phyloP scores from a whole-genome alignment of 805 yeast genomes.

The Hanseniaspora occidentalis region DNA sequence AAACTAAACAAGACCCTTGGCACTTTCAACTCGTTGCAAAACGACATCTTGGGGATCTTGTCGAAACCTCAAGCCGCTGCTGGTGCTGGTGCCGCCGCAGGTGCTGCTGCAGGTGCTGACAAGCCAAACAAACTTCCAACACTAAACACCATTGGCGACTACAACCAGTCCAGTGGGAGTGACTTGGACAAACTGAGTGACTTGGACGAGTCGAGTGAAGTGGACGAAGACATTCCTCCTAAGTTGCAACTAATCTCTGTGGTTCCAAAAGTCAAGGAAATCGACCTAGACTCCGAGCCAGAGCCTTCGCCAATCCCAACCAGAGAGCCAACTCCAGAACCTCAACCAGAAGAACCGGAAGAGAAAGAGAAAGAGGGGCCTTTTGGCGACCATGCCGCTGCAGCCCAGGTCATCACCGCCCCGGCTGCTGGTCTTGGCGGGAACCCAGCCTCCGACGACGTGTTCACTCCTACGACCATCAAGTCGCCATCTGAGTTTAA shows the following conservation, averaged over 20 bases:
- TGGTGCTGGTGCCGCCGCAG: not conserved
- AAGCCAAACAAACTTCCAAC: not conserved
- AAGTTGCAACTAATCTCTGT: not conserved
- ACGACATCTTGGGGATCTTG: slow-evolving; percentile 11
- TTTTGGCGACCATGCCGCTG: no score
- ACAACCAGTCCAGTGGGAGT: not conserved
- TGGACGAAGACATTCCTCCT: slow-evolving; percentile 10
- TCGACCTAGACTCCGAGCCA: not conserved
- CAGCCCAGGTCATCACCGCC: not conserved
- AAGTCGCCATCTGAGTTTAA: not conserved
- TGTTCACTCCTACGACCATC: not conserved
- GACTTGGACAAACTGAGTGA: not conserved
- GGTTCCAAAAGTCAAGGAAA: not conserved
- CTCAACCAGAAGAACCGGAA: not conserved
- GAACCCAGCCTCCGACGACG: no score
- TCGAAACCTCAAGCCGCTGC: not conserved
- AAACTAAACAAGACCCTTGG: slow-evolving; percentile 1
- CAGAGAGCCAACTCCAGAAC: not conserved
- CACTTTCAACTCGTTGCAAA: slow-evolving; percentile 11
- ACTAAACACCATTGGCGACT: not conserved
- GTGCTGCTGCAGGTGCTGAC: not conserved
- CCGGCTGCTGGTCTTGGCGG: not conserved
- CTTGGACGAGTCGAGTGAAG: slow-evolving; percentile 12
- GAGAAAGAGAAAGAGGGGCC: no score
- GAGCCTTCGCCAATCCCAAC: not conserved